phyloP scores from a whole-genome alignment of 2,329 filamentous ascomycete species.

The Fusarium pseudonygamai region DNA sequence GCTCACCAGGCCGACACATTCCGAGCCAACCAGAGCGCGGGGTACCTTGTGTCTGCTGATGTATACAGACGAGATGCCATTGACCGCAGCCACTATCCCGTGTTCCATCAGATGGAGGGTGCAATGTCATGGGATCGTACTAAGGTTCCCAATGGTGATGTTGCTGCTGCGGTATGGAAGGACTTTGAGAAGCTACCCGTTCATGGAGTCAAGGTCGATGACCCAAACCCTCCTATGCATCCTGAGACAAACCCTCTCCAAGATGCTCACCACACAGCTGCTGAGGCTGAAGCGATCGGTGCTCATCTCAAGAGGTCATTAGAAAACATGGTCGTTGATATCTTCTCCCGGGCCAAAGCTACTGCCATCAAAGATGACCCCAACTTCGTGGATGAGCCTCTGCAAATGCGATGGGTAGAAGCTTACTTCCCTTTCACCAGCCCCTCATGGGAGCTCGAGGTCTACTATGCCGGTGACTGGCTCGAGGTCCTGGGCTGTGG shows the following conservation, averaged over 20 bases:
- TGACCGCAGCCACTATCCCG: slow-evolving; percentile 92
- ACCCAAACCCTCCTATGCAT: slow-evolving; percentile 82
- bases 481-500: slow-evolving; percentile 95
- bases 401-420: slow-evolving; percentile 93
- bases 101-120: slow-evolving; percentile 99
- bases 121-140: slow-evolving; percentile 86
- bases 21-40: slow-evolving; percentile 74
- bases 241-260: slow-evolving; percentile 86
- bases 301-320: slow-evolving; percentile 89
- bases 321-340: slow-evolving; percentile 88
- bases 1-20: slow-evolving; percentile 91
- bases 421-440: slow-evolving; percentile 98
- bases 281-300: slow-evolving; percentile 83
- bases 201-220: slow-evolving; percentile 81
- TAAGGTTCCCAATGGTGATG: slow-evolving; percentile 64
- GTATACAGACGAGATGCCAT: slow-evolving; percentile 96
- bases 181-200: slow-evolving; percentile 77
- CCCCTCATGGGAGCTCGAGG: slow-evolving; percentile 95
- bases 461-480: slow-evolving; percentile 95
- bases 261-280: slow-evolving; percentile 71
- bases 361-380: slow-evolving; percentile 66
- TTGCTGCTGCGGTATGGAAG: slow-evolving; percentile 72
- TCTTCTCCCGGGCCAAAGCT: slow-evolving; percentile 81
- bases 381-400: slow-evolving; percentile 69
- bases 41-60: slow-evolving; percentile 92